These are phyloP conservation scores for Lomentospora prolificans DNA, from an alignment of 2,329 filamentous ascomycete species.

Conservation along the genomic window DNA sequence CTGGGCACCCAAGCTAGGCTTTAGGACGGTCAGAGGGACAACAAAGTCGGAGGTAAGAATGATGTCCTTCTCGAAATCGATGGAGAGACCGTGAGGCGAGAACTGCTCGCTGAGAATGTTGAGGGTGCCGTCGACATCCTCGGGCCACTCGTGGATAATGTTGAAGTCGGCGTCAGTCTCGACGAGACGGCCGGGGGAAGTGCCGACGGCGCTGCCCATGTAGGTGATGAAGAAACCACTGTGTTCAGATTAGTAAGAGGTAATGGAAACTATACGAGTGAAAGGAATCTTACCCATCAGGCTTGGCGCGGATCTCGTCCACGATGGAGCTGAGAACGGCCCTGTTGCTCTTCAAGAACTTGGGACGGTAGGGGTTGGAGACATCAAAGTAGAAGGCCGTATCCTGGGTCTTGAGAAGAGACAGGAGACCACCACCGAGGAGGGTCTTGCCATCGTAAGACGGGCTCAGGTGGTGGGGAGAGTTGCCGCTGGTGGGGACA, in stretches of 20 bases:
- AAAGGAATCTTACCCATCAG: constrained; percentile 32
- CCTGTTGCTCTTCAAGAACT: constrained; percentile 50
- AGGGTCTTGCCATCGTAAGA: constrained; percentile 47
- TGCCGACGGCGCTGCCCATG: constrained; percentile 50
- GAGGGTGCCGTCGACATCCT: constrained; percentile 41
- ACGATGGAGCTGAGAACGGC: constrained; percentile 48
- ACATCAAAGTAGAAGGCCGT: constrained; percentile 54
- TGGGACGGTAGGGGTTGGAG: constrained; percentile 46
- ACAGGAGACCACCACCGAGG: constrained; percentile 47
- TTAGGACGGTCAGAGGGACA: constrained; percentile 49
- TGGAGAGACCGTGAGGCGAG: constrained; percentile 47
- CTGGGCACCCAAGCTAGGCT: constrained; percentile 44
- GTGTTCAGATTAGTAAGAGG: neutral
- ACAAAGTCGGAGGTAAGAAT: constrained; percentile 56
- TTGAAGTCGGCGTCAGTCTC: constrained; percentile 50
- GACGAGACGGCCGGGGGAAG: constrained; percentile 47
- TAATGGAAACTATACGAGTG: neutral
- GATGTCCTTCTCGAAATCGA: constrained; percentile 47
- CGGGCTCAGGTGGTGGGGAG: constrained; percentile 47
- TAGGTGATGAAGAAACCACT: constrained; percentile 51
- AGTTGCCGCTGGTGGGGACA: constrained; percentile 49
- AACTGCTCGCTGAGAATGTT: constrained; percentile 52
- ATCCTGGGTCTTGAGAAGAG: constrained; percentile 50
- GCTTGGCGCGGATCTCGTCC: constrained; percentile 54
- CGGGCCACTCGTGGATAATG: constrained; percentile 53